These are phyloP conservation scores for Chaetomiaceae sp. DNA, from an alignment of 2,329 filamentous ascomycete genomes.

Conservation along the genomic window DNA sequence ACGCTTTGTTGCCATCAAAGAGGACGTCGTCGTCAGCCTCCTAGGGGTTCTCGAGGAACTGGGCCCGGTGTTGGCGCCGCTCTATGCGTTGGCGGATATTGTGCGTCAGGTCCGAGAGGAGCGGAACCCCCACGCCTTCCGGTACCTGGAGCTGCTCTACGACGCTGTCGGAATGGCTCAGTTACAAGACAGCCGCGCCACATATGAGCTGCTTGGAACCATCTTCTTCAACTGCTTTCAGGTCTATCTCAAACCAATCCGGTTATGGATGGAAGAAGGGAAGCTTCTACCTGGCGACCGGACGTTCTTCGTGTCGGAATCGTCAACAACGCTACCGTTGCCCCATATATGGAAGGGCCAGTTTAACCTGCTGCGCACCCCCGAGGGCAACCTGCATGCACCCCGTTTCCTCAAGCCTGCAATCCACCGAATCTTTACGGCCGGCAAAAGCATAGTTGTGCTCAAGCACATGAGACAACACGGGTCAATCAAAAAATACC, in stretches of 20 bases:
- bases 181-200: constrained; percentile 56
- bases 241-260: constrained; percentile 75
- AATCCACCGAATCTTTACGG: constrained; percentile 70
- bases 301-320: constrained; percentile 70
- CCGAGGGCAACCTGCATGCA: constrained; percentile 58
- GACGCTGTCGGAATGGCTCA: constrained; percentile 66
- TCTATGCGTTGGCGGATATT: constrained; percentile 58
- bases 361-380: constrained; percentile 61
- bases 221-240: constrained; percentile 79
- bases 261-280: constrained; percentile 80
- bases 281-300: constrained; percentile 61
- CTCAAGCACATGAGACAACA: constrained; percentile 65
- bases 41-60: constrained; percentile 58
- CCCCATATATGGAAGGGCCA: constrained; percentile 71
- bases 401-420: constrained; percentile 71
- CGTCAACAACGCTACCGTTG: constrained; percentile 51
- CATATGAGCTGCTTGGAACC: constrained; percentile 60
- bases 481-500: constrained; percentile 32
- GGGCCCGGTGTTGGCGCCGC: constrained; percentile 46
- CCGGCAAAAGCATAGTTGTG: constrained; percentile 84
- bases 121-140: constrained; percentile 54
- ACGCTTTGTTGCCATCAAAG: constrained; percentile 50
- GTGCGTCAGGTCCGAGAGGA: constrained; percentile 53
- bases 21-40: constrained; percentile 61
- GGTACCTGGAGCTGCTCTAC: constrained; percentile 75